phyloP scores from a whole-genome alignment of 2,329 filamentous ascomycete genomes.

The Coniochaeta ligniaria region DNA sequence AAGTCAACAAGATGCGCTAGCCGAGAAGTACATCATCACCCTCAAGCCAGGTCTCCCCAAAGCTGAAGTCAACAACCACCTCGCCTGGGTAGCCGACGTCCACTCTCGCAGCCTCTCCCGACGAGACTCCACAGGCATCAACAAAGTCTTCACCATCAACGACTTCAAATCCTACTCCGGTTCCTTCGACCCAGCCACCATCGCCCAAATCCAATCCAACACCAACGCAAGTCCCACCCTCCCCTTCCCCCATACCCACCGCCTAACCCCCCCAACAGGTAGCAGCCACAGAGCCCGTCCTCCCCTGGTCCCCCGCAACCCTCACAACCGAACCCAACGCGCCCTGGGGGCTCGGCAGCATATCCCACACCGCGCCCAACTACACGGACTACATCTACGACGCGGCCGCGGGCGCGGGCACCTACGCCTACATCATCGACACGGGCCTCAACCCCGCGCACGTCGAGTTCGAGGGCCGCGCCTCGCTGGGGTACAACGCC shows the following conservation, averaged over 20 bases:
- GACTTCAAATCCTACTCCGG: constrained; percentile 33
- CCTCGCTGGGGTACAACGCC: constrained; percentile 20
- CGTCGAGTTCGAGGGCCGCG: constrained; percentile 20
- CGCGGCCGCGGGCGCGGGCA: constrained; percentile 13
- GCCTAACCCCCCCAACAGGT: not conserved
- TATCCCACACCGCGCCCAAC: constrained; percentile 15
- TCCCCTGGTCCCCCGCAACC: not conserved
- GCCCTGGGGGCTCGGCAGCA: constrained; percentile 18
- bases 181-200: constrained; percentile 34
- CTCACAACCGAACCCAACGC: constrained; percentile 4
- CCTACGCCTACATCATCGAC: constrained; percentile 36
- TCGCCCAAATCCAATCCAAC: constrained; percentile 24
- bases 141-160: constrained; percentile 27
- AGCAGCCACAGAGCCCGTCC: not conserved
- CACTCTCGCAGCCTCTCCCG: constrained; percentile 24
- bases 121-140: constrained; percentile 19
- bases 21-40: constrained; percentile 33
- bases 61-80: constrained; percentile 23
- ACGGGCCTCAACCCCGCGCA: constrained; percentile 33
- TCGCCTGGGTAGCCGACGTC: constrained; percentile 25
- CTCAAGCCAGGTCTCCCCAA: constrained; percentile 25
- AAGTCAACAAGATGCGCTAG: not conserved
- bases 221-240: not conserved
- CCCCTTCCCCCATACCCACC: not conserved
- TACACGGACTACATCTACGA: constrained; percentile 16